Conservation (phyloP, 2,329 filamentous ascomycete genomes). For the Nemania sp. region DNA sequence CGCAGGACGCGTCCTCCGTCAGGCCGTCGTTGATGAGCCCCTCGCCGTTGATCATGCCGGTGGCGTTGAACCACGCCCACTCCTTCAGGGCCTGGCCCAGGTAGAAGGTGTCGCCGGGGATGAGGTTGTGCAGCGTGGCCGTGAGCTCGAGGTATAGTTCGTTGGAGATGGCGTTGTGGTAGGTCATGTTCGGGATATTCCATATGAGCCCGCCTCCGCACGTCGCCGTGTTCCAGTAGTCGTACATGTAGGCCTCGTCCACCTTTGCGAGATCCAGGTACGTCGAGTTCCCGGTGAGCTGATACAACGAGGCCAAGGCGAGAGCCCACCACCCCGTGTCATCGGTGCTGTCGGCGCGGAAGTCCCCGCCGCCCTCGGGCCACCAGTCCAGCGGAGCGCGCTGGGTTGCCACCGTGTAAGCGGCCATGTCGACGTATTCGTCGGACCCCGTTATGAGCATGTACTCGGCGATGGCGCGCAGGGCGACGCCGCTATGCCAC, state of each 20-base stretch:
- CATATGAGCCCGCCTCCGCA: constrained; percentile 51
- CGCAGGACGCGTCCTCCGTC: constrained; percentile 37
- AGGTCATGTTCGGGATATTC: constrained; percentile 48
- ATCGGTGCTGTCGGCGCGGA: constrained; percentile 47
- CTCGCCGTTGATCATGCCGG: constrained; percentile 47
- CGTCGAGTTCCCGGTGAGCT: constrained; percentile 49
- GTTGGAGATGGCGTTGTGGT: constrained; percentile 52
- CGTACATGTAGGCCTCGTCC: constrained; percentile 54
- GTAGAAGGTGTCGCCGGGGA: constrained; percentile 43
- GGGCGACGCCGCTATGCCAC: constrained; percentile 47
- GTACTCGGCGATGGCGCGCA: constrained; percentile 45
- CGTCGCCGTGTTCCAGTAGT: constrained; percentile 48
- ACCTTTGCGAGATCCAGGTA: constrained; percentile 52
- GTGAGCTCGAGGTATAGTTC: constrained; percentile 52
- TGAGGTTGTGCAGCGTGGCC: constrained; percentile 49
- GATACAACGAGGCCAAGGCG: constrained; percentile 53
- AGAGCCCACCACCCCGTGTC: constrained; percentile 59
- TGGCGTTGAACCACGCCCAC: constrained; percentile 50
- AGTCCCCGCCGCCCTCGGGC: constrained; percentile 45
- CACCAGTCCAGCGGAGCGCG: constrained; percentile 42
- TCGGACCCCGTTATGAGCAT: constrained; percentile 39
- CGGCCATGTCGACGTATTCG: constrained; percentile 40
- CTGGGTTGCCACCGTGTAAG: constrained; percentile 42
- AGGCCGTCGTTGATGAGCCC: constrained; percentile 51
- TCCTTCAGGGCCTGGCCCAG: constrained; percentile 46